Percentiles rank a stretch among this genome's conserved stretches.
Conservation (phyloP, 495 filamentous ascomycete genomes). For the Neurospora africana region DNA sequence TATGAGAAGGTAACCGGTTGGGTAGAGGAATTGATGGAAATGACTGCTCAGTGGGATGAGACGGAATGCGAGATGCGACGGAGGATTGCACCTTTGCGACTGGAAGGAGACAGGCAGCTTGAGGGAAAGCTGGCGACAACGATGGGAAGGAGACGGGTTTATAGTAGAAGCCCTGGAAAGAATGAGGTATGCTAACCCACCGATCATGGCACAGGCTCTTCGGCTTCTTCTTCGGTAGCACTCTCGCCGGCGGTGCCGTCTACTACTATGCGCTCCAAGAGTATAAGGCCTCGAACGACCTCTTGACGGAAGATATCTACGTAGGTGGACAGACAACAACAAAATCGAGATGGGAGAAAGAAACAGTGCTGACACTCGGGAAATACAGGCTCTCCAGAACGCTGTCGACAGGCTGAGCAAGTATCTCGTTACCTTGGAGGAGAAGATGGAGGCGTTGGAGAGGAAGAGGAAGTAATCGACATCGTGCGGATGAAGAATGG, state of each 20-base stretch:
- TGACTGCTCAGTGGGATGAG: background rate
- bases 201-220: slow-evolving; percentile 51
- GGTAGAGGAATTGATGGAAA: background rate
- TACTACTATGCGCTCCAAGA: slow-evolving; percentile 91
- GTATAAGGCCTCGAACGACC: slow-evolving; percentile 86
- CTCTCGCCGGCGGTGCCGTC: slow-evolving; percentile 64
- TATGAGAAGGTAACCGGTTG: too few relatives aligned
- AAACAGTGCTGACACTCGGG: slow-evolving; percentile 8
- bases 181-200: background rate
- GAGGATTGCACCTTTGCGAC: too few relatives aligned
- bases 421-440: slow-evolving; percentile 73
- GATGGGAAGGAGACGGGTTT: background rate
- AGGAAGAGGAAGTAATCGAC: slow-evolving; percentile 33
- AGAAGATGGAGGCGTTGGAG: slow-evolving; percentile 62
- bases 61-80: too few relatives aligned
- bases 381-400: slow-evolving; percentile 66
- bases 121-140: background rate
- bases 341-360: background rate
- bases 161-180: background rate
- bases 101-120: too few relatives aligned
- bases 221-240: slow-evolving; percentile 83
- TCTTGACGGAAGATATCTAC: slow-evolving; percentile 91
- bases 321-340: slow-evolving; percentile 43
- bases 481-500: background rate
- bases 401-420: slow-evolving; percentile 76